phyloP scores from a whole-genome alignment of 2,329 filamentous ascomycete species.

The Chrysoporthe deuterocubensis region DNA sequence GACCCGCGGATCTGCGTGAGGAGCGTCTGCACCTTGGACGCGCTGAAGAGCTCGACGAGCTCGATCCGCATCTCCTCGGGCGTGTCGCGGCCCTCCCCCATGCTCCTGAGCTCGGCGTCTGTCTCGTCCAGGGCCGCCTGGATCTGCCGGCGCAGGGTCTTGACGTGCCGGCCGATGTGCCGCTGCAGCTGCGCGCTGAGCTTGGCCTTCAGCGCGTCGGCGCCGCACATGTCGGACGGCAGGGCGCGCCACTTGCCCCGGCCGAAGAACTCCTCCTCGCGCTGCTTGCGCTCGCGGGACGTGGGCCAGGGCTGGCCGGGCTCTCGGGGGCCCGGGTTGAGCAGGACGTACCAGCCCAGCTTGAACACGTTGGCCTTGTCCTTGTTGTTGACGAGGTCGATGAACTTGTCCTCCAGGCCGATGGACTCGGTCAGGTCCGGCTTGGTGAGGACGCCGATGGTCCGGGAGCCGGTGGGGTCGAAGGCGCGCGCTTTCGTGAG shows the following conservation, averaged over 20 bases:
- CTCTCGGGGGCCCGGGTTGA: constrained; percentile 51
- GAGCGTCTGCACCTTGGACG: constrained; percentile 55
- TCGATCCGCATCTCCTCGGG: constrained; percentile 58
- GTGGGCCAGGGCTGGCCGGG: constrained; percentile 50
- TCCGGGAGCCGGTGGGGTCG: constrained; percentile 52
- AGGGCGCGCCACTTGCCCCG: constrained; percentile 53
- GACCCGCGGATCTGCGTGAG: constrained; percentile 56
- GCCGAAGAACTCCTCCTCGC: constrained; percentile 54
- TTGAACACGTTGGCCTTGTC: constrained; percentile 55
- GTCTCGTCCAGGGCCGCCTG: constrained; percentile 54
- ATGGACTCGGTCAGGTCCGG: constrained; percentile 58
- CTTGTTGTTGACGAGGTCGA: constrained; percentile 56
- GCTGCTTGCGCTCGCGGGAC: constrained; percentile 45
- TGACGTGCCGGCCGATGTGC: constrained; percentile 57
- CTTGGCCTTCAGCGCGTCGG: constrained; percentile 51
- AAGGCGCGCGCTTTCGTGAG: constrained; percentile 55
- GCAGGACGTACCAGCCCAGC: constrained; percentile 56
- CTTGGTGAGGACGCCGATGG: constrained; percentile 57
- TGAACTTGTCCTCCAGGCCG: constrained; percentile 57
- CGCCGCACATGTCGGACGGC: constrained; percentile 52
- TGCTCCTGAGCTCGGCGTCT: constrained; percentile 53
- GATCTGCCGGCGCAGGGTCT: constrained; percentile 54
- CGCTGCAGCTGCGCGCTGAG: constrained; percentile 55
- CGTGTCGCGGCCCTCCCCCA: constrained; percentile 55
- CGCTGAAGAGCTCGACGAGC: constrained; percentile 57